Percentiles rank a stretch among this genome's conserved stretches.
Conservation (phyloP, 202 grass and related monocot species). For the Elaeis oleifera region DNA sequence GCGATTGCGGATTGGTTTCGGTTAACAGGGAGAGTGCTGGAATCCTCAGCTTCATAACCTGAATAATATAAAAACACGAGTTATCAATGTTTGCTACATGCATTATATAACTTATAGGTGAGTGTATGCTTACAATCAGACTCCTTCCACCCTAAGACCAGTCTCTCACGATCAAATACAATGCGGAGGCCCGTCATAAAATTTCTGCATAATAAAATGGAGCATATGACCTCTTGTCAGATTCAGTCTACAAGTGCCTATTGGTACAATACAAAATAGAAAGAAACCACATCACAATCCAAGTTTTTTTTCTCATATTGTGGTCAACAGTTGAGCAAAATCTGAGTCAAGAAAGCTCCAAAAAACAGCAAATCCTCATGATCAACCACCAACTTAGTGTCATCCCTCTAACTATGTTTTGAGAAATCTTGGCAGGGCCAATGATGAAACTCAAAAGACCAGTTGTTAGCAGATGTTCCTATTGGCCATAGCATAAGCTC, state of each 20-base stretch:
- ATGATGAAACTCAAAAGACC: too few species aligned
- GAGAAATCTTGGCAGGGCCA: too few species aligned
- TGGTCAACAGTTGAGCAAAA: too few species aligned
- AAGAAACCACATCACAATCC: slow-evolving; percentile 8
- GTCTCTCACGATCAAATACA: slow-evolving; percentile 25
- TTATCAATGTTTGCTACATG: slow-evolving; percentile 6
- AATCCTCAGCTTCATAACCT: slow-evolving; percentile 39
- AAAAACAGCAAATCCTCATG: too few species aligned
- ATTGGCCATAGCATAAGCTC: too few species aligned
- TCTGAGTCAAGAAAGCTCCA: too few species aligned
- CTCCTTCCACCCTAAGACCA: slow-evolving; percentile 26
- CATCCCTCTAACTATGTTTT: too few species aligned
- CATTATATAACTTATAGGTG: neutral
- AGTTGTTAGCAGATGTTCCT: too few species aligned
- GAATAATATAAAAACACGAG: slow-evolving; percentile 6
- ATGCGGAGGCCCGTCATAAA: slow-evolving; percentile 26
- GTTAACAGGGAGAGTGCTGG: slow-evolving; percentile 30
- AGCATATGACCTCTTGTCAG: neutral
- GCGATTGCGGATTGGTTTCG: slow-evolving; percentile 17
- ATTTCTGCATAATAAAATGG: slow-evolving; percentile 17
- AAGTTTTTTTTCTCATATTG: too few species aligned
- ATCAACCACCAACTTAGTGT: too few species aligned
- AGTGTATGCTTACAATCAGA: slow-evolving; percentile 24
- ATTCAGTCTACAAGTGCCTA: neutral
- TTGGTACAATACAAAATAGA: neutral